Evolutionary conservation across 169 alveolate genomes (phyloP), one percentile per base, ranked within the genome.

Genomic region (Babesia gibsoni): DNA sequence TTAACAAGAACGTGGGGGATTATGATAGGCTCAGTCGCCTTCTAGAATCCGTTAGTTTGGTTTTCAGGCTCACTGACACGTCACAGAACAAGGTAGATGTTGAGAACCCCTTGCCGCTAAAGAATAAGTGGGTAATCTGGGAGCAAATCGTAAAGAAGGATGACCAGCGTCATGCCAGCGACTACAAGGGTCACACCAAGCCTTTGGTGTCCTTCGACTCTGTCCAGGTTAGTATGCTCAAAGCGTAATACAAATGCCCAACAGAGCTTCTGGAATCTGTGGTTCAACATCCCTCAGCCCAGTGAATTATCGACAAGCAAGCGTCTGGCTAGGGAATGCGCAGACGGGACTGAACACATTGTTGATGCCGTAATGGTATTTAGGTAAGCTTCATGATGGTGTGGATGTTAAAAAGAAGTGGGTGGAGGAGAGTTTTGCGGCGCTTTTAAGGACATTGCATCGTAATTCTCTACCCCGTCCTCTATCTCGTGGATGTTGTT

Each of bases 121-220:
- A 86, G 77, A 84, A 88, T 48, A 90, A 82, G 73, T 90, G 94
- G 94, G 94, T 90, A 10, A 88, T 90, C 54, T 90, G 94, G 94
- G 94, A 90, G 63, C 94, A 90, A 67, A 54, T 83, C 25, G 90
- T 74, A 16, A 85, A 78, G 43, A 74, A 68, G 43, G 74, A 65
- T 39, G 89, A 77, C 61, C 88, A 84, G 52, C 64, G 85, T 48
- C 83, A 89, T 32, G 84, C 78, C 46, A 77, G 73, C 36, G 93
- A 90, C 81, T 90, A 90, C 65, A 88, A 89, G 45, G 90, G 85
- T 67, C 90, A 86, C 67, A 90, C 94, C 49, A 90, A 83, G 74
- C 94, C 94, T 9, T 75, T 90, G 66, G 94, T 89, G n/a, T 77
- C 84, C 39, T 90, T 90, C 78, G 88, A 89, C 67, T 82, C 94